Conservation (phyloP, 176 grass and related monocot genomes). For the Raddia guianensis region DNA sequence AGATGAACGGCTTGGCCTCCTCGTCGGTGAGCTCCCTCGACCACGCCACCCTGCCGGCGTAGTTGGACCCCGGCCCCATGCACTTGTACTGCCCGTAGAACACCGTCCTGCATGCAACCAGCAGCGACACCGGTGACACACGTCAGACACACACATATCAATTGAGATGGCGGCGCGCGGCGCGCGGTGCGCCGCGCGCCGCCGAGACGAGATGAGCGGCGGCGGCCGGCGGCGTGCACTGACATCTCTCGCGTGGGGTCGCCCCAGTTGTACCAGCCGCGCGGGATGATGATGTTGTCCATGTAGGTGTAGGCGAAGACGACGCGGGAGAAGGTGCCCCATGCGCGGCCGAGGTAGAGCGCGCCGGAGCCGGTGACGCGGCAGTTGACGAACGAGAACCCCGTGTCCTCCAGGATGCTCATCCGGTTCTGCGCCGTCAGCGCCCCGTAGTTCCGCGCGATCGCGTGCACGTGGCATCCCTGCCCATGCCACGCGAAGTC, state of each 20-base stretch:
- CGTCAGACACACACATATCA: not conserved
- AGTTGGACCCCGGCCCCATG: slow-evolving; percentile 70
- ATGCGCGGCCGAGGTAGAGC: slow-evolving; percentile 86
- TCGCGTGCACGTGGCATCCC: slow-evolving; percentile 88
- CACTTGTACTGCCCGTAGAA: slow-evolving; percentile 99
- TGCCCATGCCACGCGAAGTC: not conserved
- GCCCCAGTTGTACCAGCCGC: slow-evolving; percentile 92
- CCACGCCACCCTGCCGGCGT: slow-evolving; percentile 74
- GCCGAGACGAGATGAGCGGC: not conserved
- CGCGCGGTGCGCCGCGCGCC: too few relatives aligned
- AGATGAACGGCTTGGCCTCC: slow-evolving; percentile 88
- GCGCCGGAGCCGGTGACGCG: slow-evolving; percentile 81
- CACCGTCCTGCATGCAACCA: slow-evolving; percentile 69
- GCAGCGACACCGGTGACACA: not conserved
- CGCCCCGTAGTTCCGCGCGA: slow-evolving; percentile 75
- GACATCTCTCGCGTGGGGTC: slow-evolving; percentile 86
- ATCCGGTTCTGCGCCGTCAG: slow-evolving; percentile 87
- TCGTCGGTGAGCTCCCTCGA: slow-evolving; percentile 93
- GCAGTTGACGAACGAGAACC: slow-evolving; percentile 95
- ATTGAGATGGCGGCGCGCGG: not conserved
- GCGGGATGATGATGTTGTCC: slow-evolving; percentile 89
- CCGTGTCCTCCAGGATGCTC: slow-evolving; percentile 86
- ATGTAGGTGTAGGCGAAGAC: slow-evolving; percentile 98
- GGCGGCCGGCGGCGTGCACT: not conserved
- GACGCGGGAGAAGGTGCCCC: slow-evolving; percentile 94